phyloP scores from a whole-genome alignment of 345 rosid genomes.

The Abelmoschus esculentus region DNA sequence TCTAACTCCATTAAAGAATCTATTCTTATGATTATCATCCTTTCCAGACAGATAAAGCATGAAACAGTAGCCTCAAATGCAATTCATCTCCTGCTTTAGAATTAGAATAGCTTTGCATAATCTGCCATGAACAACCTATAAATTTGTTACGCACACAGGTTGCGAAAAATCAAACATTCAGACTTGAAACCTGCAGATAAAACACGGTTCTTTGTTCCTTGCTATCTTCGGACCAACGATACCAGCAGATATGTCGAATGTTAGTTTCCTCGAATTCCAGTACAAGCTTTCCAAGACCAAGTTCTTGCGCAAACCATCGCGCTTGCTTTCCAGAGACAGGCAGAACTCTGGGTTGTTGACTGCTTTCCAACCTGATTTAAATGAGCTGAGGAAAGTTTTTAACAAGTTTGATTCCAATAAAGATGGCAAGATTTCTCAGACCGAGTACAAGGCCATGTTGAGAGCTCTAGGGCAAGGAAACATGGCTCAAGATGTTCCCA shows the following conservation, averaged over 20 bases:
- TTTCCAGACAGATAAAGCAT: background rate
- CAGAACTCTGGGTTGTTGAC: conserved; percentile 28
- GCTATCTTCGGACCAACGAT: background rate
- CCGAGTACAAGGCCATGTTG: conserved; percentile 62
- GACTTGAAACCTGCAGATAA: no score
- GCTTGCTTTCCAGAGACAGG: conserved; percentile 45
- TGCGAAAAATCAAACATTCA: background rate
- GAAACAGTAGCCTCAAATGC: background rate
- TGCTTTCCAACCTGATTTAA: conserved; percentile 37
- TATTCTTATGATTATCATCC: conserved; percentile 13
- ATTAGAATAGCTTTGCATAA: conserved; percentile 16
- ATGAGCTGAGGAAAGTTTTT: conserved; percentile 68
- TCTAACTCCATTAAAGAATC: conserved; percentile 22
- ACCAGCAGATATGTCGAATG: background rate
- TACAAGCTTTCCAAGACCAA: conserved; percentile 62
- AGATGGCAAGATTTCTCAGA: conserved; percentile 78
- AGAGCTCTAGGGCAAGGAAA: conserved; percentile 53
- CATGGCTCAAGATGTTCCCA: conserved; percentile 39
- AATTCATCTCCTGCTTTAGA: background rate
- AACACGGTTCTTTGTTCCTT: background rate
- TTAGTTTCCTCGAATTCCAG: conserved; percentile 57
- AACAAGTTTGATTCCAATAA: conserved; percentile 60
- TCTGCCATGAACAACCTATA: background rate
- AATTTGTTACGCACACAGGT: background rate
- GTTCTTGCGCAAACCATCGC: conserved; percentile 50